A percentile compares a stretch with the other conserved stretches of the same genome.
Conservation (phyloP, 164 flowering plant genomes). For the Umbellularia californica region DNA sequence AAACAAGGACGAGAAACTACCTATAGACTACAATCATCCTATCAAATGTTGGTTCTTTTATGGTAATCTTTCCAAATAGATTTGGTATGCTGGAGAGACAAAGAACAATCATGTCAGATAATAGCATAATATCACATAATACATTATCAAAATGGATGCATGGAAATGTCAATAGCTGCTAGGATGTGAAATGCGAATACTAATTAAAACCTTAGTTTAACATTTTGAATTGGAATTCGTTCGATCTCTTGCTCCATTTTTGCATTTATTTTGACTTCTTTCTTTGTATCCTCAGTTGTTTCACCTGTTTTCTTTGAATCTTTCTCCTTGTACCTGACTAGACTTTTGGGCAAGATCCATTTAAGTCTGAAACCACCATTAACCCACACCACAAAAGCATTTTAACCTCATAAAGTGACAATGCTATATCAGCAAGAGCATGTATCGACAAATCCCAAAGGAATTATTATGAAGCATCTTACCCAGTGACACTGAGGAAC, state of each 20-base stretch:
- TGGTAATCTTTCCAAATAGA: slow-evolving; percentile 61
- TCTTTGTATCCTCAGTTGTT: slow-evolving; percentile 31
- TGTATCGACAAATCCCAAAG: not conserved
- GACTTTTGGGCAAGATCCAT: slow-evolving; percentile 39
- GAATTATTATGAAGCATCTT: slow-evolving; percentile 8
- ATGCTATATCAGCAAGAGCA: not conserved
- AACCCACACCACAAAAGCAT: slow-evolving; percentile 11
- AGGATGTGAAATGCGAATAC: not conserved
- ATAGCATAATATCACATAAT: slow-evolving; percentile 4
- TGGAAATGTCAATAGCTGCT: not conserved
- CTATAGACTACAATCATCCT: slow-evolving; percentile 93
- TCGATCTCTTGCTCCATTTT: slow-evolving; percentile 41
- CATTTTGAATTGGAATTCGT: slow-evolving; percentile 44
- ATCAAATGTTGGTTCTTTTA: slow-evolving; percentile 96
- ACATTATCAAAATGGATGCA: not conserved
- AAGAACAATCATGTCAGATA: slow-evolving; percentile 7
- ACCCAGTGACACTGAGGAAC: slow-evolving; percentile 67
- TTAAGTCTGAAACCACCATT: slow-evolving; percentile 46
- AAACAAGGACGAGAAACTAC: slow-evolving; percentile 26
- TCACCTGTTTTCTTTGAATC: slow-evolving; percentile 76
- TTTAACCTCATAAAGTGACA: not conserved
- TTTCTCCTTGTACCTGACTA: slow-evolving; percentile 27
- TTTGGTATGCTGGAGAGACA: slow-evolving; percentile 43
- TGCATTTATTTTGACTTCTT: slow-evolving; percentile 27
- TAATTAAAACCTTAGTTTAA: slow-evolving; percentile 63